phyloP scores from a whole-genome alignment of 495 filamentous ascomycete species.

The Chaetomidium leptoderma region DNA sequence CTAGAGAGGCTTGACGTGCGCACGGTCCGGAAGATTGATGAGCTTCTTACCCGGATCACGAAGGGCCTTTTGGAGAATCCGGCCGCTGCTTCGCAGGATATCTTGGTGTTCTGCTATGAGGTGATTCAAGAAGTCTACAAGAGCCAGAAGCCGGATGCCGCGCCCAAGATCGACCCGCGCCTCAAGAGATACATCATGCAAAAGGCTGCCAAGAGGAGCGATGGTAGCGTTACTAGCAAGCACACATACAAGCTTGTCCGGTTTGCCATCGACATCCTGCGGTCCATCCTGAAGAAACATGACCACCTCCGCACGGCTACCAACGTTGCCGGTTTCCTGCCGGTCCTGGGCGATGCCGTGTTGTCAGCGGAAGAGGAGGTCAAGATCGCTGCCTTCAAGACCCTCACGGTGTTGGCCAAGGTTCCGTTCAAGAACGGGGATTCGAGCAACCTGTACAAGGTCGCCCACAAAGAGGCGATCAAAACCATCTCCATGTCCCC shows the following conservation, averaged over 20 bases:
- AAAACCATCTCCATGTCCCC: conserved; percentile 59
- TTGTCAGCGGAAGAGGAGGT: conserved; percentile 83
- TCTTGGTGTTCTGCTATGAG: conserved; percentile 90
- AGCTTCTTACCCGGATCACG: conserved; percentile 76
- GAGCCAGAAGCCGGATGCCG: conserved; percentile 42
- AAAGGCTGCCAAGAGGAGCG: conserved; percentile 64
- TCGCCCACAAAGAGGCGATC: conserved; percentile 74
- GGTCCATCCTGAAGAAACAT: conserved; percentile 74
- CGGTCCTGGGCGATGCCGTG: conserved; percentile 80
- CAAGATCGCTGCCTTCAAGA: conserved; percentile 73
- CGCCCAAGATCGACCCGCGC: conserved; percentile 51
- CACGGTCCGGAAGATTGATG: conserved; percentile 83
- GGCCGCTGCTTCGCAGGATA: conserved; percentile 65
- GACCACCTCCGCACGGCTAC: conserved; percentile 68
- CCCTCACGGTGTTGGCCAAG: conserved; percentile 79
- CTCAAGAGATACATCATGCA: conserved; percentile 73
- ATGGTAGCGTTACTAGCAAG: conserved; percentile 62
- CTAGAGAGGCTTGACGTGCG: conserved; percentile 75
- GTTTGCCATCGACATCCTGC: conserved; percentile 82
- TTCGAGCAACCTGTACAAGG: conserved; percentile 69
- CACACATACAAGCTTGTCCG: conserved; percentile 77
- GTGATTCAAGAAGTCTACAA: conserved; percentile 82
- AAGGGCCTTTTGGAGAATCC: conserved; percentile 78
- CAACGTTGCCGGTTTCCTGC: conserved; percentile 79
- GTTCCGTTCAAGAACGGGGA: conserved; percentile 72